A percentile compares a stretch with the other conserved stretches of the same genome.
phyloP scores from a whole-genome alignment of 108 stramenopile genomes.

The Conticribra weissflogii region DNA sequence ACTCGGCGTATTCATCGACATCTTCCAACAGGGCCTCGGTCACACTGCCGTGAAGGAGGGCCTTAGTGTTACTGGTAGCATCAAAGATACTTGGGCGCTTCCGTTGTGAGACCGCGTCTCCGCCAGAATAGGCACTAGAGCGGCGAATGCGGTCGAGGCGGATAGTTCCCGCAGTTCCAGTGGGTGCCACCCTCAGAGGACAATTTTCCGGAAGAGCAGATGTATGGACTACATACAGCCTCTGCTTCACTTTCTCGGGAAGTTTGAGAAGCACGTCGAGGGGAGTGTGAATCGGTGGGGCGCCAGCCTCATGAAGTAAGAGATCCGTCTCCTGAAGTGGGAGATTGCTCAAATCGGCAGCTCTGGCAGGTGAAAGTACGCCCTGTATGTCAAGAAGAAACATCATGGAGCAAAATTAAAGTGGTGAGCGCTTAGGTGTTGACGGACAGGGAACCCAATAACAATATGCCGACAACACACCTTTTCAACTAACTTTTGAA shows the following conservation, averaged over 20 bases:
- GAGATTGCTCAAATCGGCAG: constrained; percentile 79
- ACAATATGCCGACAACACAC: constrained; percentile 38
- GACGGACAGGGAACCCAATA: too few relatives aligned
- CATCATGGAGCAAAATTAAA: neutral
- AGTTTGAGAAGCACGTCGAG: constrained; percentile 77
- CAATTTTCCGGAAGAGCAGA: constrained; percentile 75
- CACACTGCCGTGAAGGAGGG: too few relatives aligned
- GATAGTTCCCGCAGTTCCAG: constrained; percentile 89
- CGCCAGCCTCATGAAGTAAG: constrained; percentile 92
- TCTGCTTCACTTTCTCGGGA: constrained; percentile 74
- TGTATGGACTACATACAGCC: constrained; percentile 95
- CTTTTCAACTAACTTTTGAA: constrained; percentile 66
- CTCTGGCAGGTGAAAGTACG: constrained; percentile 74
- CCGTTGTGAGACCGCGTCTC: constrained; percentile 5
- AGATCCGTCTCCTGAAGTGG: constrained; percentile 89
- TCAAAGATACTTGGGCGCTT: constrained; percentile 33
- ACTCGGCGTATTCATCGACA: constrained; percentile 35
- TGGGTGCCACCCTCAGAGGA: constrained; percentile 81
- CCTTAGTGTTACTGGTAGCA: neutral
- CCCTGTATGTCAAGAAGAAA: constrained; percentile 57
- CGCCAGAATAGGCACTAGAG: neutral
- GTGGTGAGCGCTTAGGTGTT: neutral
- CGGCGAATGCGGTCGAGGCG: constrained; percentile 64
- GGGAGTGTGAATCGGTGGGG: constrained; percentile 94
- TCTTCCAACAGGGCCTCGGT: constrained; percentile 14